Evolutionary conservation across 176 grass and related monocot genomes (phyloP).

Genomic region (Coix lacrymajobi): DNA sequence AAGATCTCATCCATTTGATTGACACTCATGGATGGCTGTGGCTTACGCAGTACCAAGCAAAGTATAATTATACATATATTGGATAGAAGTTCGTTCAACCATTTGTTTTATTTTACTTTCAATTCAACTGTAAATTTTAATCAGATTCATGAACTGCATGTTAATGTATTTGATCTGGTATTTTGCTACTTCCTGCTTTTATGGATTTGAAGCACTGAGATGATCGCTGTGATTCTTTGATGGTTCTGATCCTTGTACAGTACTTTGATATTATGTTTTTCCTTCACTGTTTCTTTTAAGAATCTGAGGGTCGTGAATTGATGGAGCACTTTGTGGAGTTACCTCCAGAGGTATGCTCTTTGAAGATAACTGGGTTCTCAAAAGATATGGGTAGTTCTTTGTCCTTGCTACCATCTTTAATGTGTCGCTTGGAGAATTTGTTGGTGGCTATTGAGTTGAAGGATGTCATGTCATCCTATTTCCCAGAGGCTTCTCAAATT

Average conservation of each 20-base stretch:
- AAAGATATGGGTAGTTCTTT: conserved; percentile 96
- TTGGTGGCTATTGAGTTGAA: conserved; percentile 95
- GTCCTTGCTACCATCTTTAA: conserved; percentile 91
- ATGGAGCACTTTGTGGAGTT: conserved; percentile 81
- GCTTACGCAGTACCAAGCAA: neutral
- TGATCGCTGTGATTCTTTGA: neutral
- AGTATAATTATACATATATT: neutral
- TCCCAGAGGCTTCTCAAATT: conserved; percentile 78
- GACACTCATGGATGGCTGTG: neutral
- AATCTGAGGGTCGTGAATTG: conserved; percentile 48
- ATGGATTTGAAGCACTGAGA: neutral
- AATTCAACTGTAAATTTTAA: neutral
- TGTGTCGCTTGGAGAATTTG: conserved; percentile 87
- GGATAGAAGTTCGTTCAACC: neutral
- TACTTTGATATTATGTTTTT: conserved; percentile 6
- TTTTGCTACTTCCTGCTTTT: conserved; percentile 20
- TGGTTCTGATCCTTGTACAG: neutral
- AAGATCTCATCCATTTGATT: neutral
- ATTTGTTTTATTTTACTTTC: neutral
- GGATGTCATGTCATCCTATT: conserved; percentile 68
- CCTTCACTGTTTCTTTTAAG: conserved; percentile 25
- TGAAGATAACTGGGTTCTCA: conserved; percentile 93
- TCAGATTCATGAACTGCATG: neutral
- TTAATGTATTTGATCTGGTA: neutral
- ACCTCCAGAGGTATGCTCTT: conserved; percentile 80